Base-by-base conservation (phyloP, 352 stramenopile genomes). In the Saprolegnia diclina region DNA sequence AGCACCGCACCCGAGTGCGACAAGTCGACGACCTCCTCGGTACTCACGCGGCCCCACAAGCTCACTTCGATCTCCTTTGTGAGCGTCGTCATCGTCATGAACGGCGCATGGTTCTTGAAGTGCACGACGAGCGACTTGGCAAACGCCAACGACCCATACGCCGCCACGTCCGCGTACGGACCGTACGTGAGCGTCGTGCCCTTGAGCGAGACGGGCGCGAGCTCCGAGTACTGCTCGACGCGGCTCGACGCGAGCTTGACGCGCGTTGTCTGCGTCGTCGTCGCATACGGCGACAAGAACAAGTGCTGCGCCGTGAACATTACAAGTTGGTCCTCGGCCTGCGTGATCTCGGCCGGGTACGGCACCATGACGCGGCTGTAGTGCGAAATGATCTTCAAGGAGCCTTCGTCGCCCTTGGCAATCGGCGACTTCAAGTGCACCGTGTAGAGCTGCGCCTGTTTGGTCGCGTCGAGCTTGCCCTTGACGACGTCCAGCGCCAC, bases 1-100 rank as follows among this genome's bases (percentile, higher is more conserved):
- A 96, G 81, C 69, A 79, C 83, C 38, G 88, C 88, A 40, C 88
- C 88, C 44, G 87, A 92, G 80, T 96, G 85, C 54, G 86, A 74
- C 72, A 95, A 56, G 72, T 95, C 87, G 71, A 93, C 92, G 40
- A 95, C 86, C 62, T 96, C 88, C 67, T 96, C 88, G 26, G 94
- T 78, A 3, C 85, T 89, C 64, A 96, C 86, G 68, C 85, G 84
- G 29, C 88, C 88, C 88, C 88, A 96, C 84, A 94, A 92, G 40
- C 85, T 94, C 64, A 96, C 84, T 81, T 96, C 87, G 64, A 96
- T 81, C 72, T 95, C 88, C 65, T 87, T 88, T 21, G 87, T 82
- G 22, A 95, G 77, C 56, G 84, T 88, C 24, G 83, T 92, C 18
- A 94, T 79, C 14, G 87, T 96, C 67, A 93, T 65, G 73, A 96